Percentiles rank a stretch among this genome's conserved stretches.
phyloP scores from a whole-genome alignment of 2,329 filamentous ascomycete species.

The Talaromyces sp. region DNA sequence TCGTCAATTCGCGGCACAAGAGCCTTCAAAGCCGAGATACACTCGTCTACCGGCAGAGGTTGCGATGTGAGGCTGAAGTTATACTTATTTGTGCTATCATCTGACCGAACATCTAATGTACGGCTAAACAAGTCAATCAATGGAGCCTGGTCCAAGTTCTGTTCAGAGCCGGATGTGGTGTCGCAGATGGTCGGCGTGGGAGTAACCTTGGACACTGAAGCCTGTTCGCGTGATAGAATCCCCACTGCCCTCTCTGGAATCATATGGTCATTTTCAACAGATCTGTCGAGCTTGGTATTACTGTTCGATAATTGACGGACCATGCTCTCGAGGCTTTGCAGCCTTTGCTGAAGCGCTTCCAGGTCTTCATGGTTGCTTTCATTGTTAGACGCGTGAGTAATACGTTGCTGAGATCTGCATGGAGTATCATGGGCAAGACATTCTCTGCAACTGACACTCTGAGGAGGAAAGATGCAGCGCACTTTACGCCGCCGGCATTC shows the following conservation, averaged over 20 bases:
- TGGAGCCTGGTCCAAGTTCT: not conserved
- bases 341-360: not conserved
- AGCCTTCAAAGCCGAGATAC: not conserved
- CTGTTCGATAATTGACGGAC: not conserved
- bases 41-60: not conserved
- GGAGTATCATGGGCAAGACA: constrained; percentile 1
- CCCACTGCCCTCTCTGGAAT: not conserved
- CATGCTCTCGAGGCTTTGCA: not conserved
- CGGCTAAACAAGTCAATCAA: not conserved
- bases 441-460: not conserved
- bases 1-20: not conserved
- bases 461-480: not conserved
- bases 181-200: not conserved
- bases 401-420: not conserved
- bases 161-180: not conserved
- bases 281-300: not conserved
- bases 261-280: not conserved
- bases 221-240: not conserved
- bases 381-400: not conserved
- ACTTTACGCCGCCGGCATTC: constrained; percentile 4
- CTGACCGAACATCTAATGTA: not conserved
- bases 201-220: not conserved
- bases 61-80: not conserved
- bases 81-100: not conserved
- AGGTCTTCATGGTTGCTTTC: not conserved